A percentile compares a stretch with the other conserved stretches of the same genome.
Evolutionary conservation across 2,329 filamentous ascomycete species (phyloP).

Genomic region (Aspergillus vadensis): DNA sequence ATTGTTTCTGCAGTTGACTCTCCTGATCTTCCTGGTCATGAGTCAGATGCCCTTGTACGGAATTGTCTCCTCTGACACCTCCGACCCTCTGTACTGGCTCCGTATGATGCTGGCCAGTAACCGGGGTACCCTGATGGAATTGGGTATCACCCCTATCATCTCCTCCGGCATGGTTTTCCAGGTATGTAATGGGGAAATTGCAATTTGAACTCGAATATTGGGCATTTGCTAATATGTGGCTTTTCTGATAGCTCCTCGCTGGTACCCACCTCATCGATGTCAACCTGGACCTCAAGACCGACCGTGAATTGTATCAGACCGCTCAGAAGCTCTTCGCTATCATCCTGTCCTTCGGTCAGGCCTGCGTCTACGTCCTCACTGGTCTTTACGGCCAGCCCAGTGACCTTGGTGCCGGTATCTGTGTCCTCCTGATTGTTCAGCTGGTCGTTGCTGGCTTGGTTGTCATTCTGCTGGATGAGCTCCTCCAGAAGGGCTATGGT

Average conservation of each 20-base stretch:
- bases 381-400: slow-evolving; percentile 96
- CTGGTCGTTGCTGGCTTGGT: slow-evolving; percentile 96
- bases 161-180: slow-evolving; percentile 99
- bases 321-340: slow-evolving; percentile 99
- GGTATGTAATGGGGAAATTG: slow-evolving; percentile 38
- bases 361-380: slow-evolving; percentile 97
- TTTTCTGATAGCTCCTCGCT: slow-evolving; percentile 70
- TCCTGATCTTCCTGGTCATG: slow-evolving; percentile 99
- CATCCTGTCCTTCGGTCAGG: slow-evolving; percentile 95
- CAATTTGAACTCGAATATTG: background rate
- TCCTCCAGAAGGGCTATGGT: slow-evolving; percentile 98
- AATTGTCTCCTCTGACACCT: slow-evolving; percentile 98
- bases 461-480: slow-evolving; percentile 97
- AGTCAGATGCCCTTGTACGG: slow-evolving; percentile 99
- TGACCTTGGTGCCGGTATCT: slow-evolving; percentile 95
- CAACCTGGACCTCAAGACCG: slow-evolving; percentile 99
- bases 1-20: slow-evolving; percentile 63
- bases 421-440: slow-evolving; percentile 96
- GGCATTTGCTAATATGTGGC: slow-evolving; percentile 18
- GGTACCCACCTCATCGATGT: slow-evolving; percentile 99
- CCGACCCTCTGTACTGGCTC: slow-evolving; percentile 98
- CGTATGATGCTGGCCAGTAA: slow-evolving; percentile 99
- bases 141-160: slow-evolving; percentile 98
- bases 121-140: slow-evolving; percentile 90
- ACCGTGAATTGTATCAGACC: slow-evolving; percentile 99